A percentile compares a stretch with the other conserved stretches of the same genome.
Conservation (phyloP, 2,329 filamentous ascomycete genomes). For the Clarireedia sp. region DNA sequence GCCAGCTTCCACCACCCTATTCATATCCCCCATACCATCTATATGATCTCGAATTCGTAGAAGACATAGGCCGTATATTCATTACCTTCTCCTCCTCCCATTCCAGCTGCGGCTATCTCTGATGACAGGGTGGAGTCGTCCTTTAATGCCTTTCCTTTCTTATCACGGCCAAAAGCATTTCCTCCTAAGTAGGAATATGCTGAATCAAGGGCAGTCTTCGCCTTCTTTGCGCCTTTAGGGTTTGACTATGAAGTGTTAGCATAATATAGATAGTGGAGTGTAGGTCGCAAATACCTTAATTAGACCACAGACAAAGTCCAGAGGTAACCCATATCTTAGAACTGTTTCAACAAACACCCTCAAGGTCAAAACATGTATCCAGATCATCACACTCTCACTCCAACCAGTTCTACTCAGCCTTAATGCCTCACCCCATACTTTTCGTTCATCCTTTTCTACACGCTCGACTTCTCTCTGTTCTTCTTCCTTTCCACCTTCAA, state of each 20-base stretch:
- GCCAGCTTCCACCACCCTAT: conserved; percentile 10
- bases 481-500: conserved; percentile 81
- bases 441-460: conserved; percentile 76
- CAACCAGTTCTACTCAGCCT: conserved; percentile 84
- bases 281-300: conserved; percentile 55
- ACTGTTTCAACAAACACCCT: conserved; percentile 97
- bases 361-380: conserved; percentile 85
- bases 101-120: conserved; percentile 73
- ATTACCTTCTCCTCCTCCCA: conserved; percentile 59
- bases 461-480: conserved; percentile 81
- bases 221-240: conserved; percentile 72
- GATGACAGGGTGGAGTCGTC: conserved; percentile 73
- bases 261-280: background rate
- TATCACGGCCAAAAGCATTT: conserved; percentile 89
- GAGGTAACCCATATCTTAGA: conserved; percentile 84
- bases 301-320: conserved; percentile 80
- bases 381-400: conserved; percentile 92
- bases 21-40: conserved; percentile 11
- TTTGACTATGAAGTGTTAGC: conserved; percentile 53
- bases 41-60: conserved; percentile 79
- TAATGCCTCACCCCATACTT: conserved; percentile 86
- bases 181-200: conserved; percentile 88
- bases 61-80: conserved; percentile 97
- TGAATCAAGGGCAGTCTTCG: conserved; percentile 69
- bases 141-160: conserved; percentile 84